These are phyloP conservation scores for Talaromyces sp. DNA, from an alignment of 2,329 filamentous ascomycete genomes.

Conservation along the genomic window DNA sequence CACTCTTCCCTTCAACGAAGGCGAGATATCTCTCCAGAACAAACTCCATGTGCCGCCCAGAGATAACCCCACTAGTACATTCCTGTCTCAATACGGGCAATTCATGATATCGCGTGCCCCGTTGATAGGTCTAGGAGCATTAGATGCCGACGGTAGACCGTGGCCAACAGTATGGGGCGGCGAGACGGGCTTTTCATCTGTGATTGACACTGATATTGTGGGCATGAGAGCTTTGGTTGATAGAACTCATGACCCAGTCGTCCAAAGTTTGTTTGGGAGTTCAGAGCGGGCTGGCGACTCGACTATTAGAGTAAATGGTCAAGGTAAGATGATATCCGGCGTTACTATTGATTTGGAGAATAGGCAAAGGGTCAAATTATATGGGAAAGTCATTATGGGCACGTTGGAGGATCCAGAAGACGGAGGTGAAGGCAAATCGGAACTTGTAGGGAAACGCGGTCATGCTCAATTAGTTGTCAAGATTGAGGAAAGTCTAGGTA, in stretches of 20 bases:
- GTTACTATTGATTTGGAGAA: conserved; percentile 61
- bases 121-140: conserved; percentile 66
- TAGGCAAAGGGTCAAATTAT: conserved; percentile 68
- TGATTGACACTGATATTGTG: conserved; percentile 59
- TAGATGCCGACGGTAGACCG: conserved; percentile 60
- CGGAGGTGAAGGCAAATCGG: conserved; percentile 19
- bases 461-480: conserved; percentile 59
- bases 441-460: conserved; percentile 17
- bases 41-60: conserved; percentile 54
- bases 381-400: conserved; percentile 63
- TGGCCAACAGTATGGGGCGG: conserved; percentile 82
- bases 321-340: conserved; percentile 53
- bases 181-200: conserved; percentile 59
- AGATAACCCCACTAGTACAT: conserved; percentile 58
- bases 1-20: conserved; percentile 52
- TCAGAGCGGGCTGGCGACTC: conserved; percentile 39
- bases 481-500: conserved; percentile 64
- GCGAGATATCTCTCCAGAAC: conserved; percentile 61
- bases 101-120: conserved; percentile 34
- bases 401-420: conserved; percentile 40
- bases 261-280: conserved; percentile 54
- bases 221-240: conserved; percentile 61
- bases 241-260: conserved; percentile 62
- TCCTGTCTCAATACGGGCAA: conserved; percentile 7
- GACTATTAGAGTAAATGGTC: conserved; percentile 35